These are phyloP conservation scores for Trichoderma parareesei DNA, from an alignment of 495 filamentous ascomycete genomes.

Conservation along the genomic window DNA sequence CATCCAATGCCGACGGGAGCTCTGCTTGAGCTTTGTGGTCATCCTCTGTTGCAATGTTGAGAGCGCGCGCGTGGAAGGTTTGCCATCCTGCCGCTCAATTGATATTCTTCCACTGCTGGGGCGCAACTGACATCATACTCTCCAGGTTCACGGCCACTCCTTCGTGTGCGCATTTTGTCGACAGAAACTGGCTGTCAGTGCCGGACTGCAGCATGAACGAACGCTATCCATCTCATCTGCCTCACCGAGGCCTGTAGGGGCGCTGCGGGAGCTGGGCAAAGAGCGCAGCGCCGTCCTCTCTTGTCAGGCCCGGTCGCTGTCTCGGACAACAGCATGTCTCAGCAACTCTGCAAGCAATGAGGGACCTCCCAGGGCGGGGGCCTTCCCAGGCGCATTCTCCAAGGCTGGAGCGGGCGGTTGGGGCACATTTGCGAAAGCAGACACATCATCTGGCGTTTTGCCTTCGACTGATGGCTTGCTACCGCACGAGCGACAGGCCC, in stretches of 20 bases:
- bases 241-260: not conserved
- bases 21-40: not conserved
- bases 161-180: slow-evolving; percentile 7
- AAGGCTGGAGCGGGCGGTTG: not conserved
- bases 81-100: not conserved
- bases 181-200: not conserved
- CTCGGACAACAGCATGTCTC: not conserved
- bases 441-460: not conserved
- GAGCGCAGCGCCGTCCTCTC: not conserved
- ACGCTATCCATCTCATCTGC: not conserved
- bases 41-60: slow-evolving; percentile 8
- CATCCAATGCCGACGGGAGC: not conserved
- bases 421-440: slow-evolving; percentile 3
- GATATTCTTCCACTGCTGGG: not conserved
- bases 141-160: not conserved
- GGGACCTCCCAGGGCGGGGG: not conserved
- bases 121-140: slow-evolving; percentile 1
- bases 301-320: not conserved
- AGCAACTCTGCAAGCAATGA: not conserved
- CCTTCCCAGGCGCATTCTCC: slow-evolving; percentile 8
- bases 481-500: slow-evolving; percentile 19
- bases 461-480: slow-evolving; percentile 13
- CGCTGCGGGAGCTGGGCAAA: not conserved
- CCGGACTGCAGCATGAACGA: not conserved
- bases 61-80: slow-evolving; percentile 9